A percentile compares a stretch with the other conserved stretches of the same genome.
Evolutionary conservation across 176 grass and related monocot species (phyloP).

Genomic region (Poa pratensis): DNA sequence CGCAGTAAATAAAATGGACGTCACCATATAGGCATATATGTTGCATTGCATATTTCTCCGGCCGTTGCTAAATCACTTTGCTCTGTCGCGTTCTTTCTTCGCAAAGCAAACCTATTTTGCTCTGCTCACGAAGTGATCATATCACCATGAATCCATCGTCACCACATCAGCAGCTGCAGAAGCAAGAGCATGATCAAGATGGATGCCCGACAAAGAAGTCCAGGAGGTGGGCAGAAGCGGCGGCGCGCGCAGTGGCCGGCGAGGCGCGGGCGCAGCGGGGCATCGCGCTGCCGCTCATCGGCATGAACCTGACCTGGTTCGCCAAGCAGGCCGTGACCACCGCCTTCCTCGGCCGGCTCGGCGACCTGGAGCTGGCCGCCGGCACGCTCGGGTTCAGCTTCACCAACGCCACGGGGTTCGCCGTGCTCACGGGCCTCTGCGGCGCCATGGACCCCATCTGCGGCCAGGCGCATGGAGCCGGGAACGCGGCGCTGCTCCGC

Average conservation of each 20-base stretch:
- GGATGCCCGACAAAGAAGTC: neutral
- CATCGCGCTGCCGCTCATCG: constrained; percentile 67
- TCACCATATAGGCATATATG: neutral
- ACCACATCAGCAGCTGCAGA: neutral
- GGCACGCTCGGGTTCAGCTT: constrained; percentile 86
- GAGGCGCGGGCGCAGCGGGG: constrained; percentile 64
- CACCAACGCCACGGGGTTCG: constrained; percentile 88
- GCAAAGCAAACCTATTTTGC: too few relatives aligned
- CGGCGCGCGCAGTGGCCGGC: constrained; percentile 21
- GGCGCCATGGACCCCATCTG: constrained; percentile 93
- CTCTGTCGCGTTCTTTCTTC: neutral
- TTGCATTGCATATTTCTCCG: neutral
- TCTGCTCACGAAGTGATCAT: neutral
- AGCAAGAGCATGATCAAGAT: neutral
- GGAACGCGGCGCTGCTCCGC: constrained; percentile 66
- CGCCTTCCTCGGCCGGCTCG: constrained; percentile 76
- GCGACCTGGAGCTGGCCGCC: constrained; percentile 66
- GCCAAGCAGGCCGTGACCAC: constrained; percentile 68
- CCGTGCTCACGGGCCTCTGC: constrained; percentile 74
- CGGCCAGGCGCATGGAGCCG: constrained; percentile 84
- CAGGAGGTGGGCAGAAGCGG: constrained; percentile 5
- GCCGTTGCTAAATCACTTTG: neutral
- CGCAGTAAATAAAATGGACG: neutral
- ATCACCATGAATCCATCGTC: constrained; percentile 17
- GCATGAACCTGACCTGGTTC: constrained; percentile 84